Base-by-base conservation (phyloP, 257 asterid species). In the Solanum piurae region DNA sequence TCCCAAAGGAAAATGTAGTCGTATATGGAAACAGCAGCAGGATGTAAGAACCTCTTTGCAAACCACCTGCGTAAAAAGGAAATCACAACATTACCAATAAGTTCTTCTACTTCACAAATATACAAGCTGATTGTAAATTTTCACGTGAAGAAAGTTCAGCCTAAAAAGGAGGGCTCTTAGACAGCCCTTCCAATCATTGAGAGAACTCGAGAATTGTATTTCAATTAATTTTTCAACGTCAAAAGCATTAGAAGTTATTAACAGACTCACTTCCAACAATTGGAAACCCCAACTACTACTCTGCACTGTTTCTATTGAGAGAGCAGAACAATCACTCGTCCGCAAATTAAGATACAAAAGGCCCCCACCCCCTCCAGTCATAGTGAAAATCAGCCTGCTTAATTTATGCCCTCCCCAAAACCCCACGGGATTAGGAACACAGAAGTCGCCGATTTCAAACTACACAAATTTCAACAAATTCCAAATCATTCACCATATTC, bases 1-100 rank as follows among this genome's bases (percentile, higher is more conserved):
- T 97, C 99, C 99, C 99, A 97, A 23, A 97, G 95, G 92, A 97
- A 97, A 91, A 97, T 92, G 94, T 94, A 97, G 91, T 97, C 98
- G 79, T 97, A 97, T 20, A 88, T 83, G 27, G 98, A 94, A 74
- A 97, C 98, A 68, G 96, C 91, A 42, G 97, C 92, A 6, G 99
- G 99, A 90, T 96, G 98, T 80, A 97, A 87, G 91, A 97, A 97
- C 29, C 99, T 98, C 90, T 97, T 97, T 1, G 99, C 99, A 82
- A 95, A 97, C 99, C 99, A 97, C 99, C 99, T 97, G 92, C 58
- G 42, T 88, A 76, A 72, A 86, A 46, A 42, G 49, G 25, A 7
- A 34, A 5, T 23, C 84, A 72, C 38, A 72, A 52, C 73, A 34
- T 2, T 55, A 55, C 2, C 27, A 3, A 86, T 68, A 20, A 73